phyloP scores from a whole-genome alignment of 192 early-diverging fungal genomes.

The Thoreauomyces humboldtii region DNA sequence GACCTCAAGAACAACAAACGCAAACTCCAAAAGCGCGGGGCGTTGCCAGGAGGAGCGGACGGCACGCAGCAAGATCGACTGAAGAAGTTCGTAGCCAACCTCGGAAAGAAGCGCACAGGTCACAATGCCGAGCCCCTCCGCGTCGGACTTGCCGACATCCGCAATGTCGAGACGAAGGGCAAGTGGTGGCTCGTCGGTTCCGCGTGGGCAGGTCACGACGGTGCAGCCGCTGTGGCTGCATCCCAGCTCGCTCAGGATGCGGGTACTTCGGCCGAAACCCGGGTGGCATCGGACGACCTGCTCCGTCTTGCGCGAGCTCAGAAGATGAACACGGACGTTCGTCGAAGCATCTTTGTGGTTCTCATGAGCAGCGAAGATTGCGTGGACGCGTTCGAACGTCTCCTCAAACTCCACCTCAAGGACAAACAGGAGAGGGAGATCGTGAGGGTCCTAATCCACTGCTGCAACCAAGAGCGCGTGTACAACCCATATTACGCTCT shows the following conservation, averaged over 20 bases:
- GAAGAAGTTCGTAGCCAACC: slow-evolving; percentile 74
- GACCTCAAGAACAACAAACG: slow-evolving; percentile 87
- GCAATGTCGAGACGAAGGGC: slow-evolving; percentile 75
- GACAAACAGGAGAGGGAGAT: slow-evolving; percentile 95
- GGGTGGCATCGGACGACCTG: slow-evolving; percentile 44
- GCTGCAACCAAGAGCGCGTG: slow-evolving; percentile 78
- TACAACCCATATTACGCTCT: slow-evolving; percentile 95
- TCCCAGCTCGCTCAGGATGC: too few relatives aligned
- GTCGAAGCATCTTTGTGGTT: slow-evolving; percentile 87
- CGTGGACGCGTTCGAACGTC: slow-evolving; percentile 84
- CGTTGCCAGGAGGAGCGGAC: slow-evolving; percentile 39
- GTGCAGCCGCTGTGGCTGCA: slow-evolving; percentile 37
- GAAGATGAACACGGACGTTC: slow-evolving; percentile 96
- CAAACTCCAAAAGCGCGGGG: slow-evolving; percentile 59
- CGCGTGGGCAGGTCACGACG: slow-evolving; percentile 81
- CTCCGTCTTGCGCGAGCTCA: slow-evolving; percentile 76
- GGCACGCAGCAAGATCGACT: slow-evolving; percentile 61
- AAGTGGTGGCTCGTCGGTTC: slow-evolving; percentile 99
- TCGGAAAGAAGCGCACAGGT: slow-evolving; percentile 41
- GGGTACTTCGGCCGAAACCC: slow-evolving; percentile 3
- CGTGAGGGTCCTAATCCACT: slow-evolving; percentile 87
- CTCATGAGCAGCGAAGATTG: slow-evolving; percentile 94
- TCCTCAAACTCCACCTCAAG: slow-evolving; percentile 80
- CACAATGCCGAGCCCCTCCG: slow-evolving; percentile 70
- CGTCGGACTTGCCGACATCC: slow-evolving; percentile 83